Evolutionary conservation across 805 yeast genomes (phyloP), one percentile per base, ranked within the genome.

Genomic region (Ogataea naganishii): DNA sequence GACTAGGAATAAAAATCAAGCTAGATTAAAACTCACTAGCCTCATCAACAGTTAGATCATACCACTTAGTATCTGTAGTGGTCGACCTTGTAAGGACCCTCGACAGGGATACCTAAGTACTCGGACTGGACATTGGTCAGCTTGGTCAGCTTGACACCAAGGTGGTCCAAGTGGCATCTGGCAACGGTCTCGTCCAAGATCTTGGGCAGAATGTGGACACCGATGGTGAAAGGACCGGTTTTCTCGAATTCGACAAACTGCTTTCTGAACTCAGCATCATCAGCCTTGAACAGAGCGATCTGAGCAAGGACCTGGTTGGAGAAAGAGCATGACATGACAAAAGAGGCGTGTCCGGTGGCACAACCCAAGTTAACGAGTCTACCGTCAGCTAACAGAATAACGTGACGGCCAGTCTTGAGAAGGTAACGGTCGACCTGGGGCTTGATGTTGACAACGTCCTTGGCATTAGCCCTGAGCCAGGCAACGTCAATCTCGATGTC

Each of bases 401-500:
- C 59, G 73, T 89, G 97, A 60, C 81, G 83, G 58, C 97, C 97
- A 56, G 71, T 71, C 58, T 73, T 66, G 69, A 89, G 67, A 62
- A 84, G 71, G 80, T 65, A 89, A 72, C 98, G 84, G 81, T 89
- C 98, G 56, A 89, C 98, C 70, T 88, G 96, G 54, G 97, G 96
- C 75, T 89, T 89, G 69, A 89, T 88, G 84, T 88, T 86, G 60
- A 85, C 89, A 61, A 80, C 88, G 51, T 85, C 84, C 63, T 69
- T 75, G 54, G 96, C 95, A 66, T 86, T 85, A 37, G 77, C 81
- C 77, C 86, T 86, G 64, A 89, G 74, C 96, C 96, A 88, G 58
- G 97, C 97, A 53, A 89, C 97, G 66, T 89, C 98, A 52, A 89
- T 92, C 75, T 89, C 98, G 57, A 92, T 85, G 68, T 89, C 98